Evolutionary conservation across 306 rosid genomes (phyloP).

Genomic region (Vicia faba): DNA sequence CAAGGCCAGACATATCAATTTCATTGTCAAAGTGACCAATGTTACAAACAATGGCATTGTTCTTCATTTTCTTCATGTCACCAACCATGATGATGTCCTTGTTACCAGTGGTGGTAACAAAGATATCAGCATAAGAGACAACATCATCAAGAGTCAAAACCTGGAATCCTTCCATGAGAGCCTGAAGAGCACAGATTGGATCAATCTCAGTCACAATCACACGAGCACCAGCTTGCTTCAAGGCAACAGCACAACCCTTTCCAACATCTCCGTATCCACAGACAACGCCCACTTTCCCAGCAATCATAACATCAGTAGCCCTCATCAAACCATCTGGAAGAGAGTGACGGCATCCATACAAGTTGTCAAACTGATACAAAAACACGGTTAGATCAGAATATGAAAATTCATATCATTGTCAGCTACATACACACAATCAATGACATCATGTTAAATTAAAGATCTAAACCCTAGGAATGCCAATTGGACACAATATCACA

Average conservation of each 20-base stretch:
- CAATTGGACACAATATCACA: too few species aligned
- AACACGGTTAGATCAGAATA: conserved; percentile 25
- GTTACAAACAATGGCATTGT: conserved; percentile 96
- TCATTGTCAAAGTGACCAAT: conserved; percentile 98
- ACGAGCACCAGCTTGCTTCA: conserved; percentile 99
- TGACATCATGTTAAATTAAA: too few species aligned
- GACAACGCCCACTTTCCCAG: conserved; percentile 89
- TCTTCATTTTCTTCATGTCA: conserved; percentile 96
- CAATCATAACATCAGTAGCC: conserved; percentile 98
- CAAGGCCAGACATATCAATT: conserved; percentile 79
- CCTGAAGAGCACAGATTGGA: conserved; percentile 98
- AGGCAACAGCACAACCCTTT: conserved; percentile 95
- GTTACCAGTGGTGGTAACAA: conserved; percentile 98
- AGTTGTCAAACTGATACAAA: conserved; percentile 79
- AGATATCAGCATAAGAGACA: conserved; percentile 77
- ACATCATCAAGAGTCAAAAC: conserved; percentile 72
- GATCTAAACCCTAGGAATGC: too few species aligned
- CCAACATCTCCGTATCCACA: conserved; percentile 96
- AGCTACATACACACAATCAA: conserved; percentile 24
- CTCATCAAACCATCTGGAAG: conserved; percentile 98
- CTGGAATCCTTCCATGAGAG: conserved; percentile 92
- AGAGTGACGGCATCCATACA: conserved; percentile 99
- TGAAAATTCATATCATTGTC: neutral
- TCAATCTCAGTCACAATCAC: conserved; percentile 93
- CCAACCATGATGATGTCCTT: conserved; percentile 95